Percentiles rank a stretch among this genome's conserved stretches.
These are phyloP conservation scores for Borealophlyctis nickersoniae DNA, from an alignment of 192 early-diverging fungal species.

Conservation along the genomic window DNA sequence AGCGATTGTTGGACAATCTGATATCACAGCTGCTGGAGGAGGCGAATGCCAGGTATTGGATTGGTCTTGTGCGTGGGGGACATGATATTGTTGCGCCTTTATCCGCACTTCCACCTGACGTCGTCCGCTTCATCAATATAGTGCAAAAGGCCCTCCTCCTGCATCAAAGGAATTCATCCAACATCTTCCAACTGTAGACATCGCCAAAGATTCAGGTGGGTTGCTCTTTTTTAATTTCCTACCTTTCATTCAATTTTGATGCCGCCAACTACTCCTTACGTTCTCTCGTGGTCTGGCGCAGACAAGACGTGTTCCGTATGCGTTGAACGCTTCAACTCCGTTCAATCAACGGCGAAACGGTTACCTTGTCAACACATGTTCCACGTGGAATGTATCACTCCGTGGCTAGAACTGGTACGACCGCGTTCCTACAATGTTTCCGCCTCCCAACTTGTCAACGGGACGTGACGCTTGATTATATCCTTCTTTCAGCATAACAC, in stretches of 20 bases:
- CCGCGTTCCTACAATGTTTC: conserved; percentile 18
- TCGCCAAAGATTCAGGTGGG: too few species aligned
- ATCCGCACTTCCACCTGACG: too few species aligned
- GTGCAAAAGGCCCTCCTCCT: conserved; percentile 28
- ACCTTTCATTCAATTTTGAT: too few species aligned
- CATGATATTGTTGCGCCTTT: background rate
- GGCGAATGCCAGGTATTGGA: conserved; percentile 44
- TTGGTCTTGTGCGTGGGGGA: background rate
- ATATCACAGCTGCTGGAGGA: conserved; percentile 55
- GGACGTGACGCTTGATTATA: too few species aligned
- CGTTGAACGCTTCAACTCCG: conserved; percentile 15
- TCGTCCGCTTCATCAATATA: background rate
- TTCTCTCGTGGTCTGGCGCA: too few species aligned
- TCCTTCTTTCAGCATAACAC: conserved; percentile 34
- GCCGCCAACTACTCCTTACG: too few species aligned
- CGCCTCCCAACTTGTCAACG: conserved; percentile 33
- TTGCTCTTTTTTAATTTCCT: too few species aligned
- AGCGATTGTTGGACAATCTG: conserved; percentile 51
- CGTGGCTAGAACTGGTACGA: conserved; percentile 35
- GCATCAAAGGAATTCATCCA: conserved; percentile 28
- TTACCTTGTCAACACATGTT: conserved; percentile 33
- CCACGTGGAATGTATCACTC: conserved; percentile 30
- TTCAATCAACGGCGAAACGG: background rate
- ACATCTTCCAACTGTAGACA: conserved; percentile 13
- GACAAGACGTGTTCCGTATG: conserved; percentile 31